Conservation (phyloP, 2,329 filamentous ascomycete genomes). For the Calonectria hongkongensis region DNA sequence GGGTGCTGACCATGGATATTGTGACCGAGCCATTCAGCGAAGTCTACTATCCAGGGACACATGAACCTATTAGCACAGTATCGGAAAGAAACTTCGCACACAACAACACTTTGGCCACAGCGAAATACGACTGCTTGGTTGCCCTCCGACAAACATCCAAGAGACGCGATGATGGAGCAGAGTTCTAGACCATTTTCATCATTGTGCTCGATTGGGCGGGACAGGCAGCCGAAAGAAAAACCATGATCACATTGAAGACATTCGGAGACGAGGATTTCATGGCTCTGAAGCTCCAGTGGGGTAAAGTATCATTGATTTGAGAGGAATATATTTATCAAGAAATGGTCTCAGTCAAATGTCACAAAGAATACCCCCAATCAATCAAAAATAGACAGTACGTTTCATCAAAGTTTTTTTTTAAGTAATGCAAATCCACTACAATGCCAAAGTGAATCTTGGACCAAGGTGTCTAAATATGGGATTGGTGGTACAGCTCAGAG, state of each 20-base stretch:
- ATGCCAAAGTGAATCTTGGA: no score
- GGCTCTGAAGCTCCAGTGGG: background rate
- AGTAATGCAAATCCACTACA: no score
- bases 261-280: background rate
- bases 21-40: conserved; percentile 27
- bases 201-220: background rate
- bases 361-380: no score
- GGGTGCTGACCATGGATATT: background rate
- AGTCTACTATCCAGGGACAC: background rate
- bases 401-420: no score
- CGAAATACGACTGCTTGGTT: conserved; percentile 16
- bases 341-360: no score
- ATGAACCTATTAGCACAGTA: background rate
- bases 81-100: conserved; percentile 22
- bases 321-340: no score
- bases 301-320: no score
- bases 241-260: conserved; percentile 7
- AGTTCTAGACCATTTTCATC: background rate
- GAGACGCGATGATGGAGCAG: background rate
- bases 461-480: no score
- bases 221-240: background rate
- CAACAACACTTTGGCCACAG: conserved; percentile 14
- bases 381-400: no score
- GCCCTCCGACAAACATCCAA: background rate
- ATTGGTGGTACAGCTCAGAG: no score